These are phyloP conservation scores for Naumovozyma castellii DNA, from an alignment of 805 yeast genomes.

Conservation along the genomic window DNA sequence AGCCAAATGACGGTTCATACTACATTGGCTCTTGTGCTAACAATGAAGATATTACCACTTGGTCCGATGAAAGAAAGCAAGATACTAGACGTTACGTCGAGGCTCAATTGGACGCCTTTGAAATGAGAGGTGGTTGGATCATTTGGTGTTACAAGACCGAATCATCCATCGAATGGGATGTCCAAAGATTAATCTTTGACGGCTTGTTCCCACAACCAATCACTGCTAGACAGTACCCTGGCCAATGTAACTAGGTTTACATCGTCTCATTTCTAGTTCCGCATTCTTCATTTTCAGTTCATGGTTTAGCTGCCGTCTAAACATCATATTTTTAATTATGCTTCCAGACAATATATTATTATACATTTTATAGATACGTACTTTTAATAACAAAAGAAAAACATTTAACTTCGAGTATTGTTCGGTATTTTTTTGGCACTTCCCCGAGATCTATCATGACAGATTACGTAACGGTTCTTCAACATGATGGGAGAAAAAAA, in stretches of 20 bases:
- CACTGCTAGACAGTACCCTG: conserved; percentile 53
- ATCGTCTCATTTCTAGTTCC: not conserved
- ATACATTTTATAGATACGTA: too few species aligned
- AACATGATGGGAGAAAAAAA: too few species aligned
- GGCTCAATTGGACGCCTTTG: conserved; percentile 84
- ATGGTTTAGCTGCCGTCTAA: too few species aligned
- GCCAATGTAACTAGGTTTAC: conserved; percentile 46
- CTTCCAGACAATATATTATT: too few species aligned
- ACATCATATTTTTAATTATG: too few species aligned
- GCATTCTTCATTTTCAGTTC: not conserved
- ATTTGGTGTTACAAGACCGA: conserved; percentile 95
- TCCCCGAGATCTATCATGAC: too few species aligned
- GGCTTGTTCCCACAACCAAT: conserved; percentile 79
- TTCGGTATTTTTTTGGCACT: too few species aligned
- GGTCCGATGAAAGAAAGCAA: conserved; percentile 49
- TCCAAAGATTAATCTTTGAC: conserved; percentile 44
- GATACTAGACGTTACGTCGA: conserved; percentile 66
- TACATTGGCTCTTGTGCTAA: conserved; percentile 54
- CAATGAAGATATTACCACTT: conserved; percentile 38
- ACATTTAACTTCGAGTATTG: too few species aligned
- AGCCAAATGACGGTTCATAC: conserved; percentile 20
- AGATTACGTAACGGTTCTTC: too few species aligned
- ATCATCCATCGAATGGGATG: conserved; percentile 76
- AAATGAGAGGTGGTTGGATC: conserved; percentile 74
- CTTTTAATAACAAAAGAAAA: too few species aligned